Conservation (phyloP, 495 filamentous ascomycete genomes). For the Letharia lupina region DNA sequence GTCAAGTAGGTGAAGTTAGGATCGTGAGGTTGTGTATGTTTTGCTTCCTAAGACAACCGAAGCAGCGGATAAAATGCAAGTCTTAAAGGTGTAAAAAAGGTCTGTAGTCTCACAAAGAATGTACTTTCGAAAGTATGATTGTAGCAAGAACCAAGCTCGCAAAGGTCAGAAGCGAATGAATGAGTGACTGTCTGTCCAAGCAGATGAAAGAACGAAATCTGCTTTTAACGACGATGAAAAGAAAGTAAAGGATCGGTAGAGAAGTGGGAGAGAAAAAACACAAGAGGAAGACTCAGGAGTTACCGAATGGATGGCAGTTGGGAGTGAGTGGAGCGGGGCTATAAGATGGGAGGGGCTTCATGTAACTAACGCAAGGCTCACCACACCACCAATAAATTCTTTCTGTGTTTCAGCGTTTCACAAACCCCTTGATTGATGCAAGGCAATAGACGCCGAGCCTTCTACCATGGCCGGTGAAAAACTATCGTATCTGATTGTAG, state of each 20-base stretch:
- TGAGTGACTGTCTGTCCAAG: not conserved
- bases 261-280: not conserved
- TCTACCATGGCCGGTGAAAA: not conserved
- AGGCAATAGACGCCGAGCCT: not conserved
- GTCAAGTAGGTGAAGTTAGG: not conserved
- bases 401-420: not conserved
- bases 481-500: not conserved
- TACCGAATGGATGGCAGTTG: not conserved
- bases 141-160: not conserved
- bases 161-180: not conserved
- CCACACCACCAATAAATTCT: not conserved
- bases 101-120: not conserved
- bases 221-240: not conserved
- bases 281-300: not conserved
- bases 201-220: slow-evolving; percentile 5
- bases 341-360: not conserved
- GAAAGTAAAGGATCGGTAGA: not conserved
- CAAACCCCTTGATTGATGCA: no score
- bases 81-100: not conserved
- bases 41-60: not conserved
- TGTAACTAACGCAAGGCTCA: not conserved
- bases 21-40: not conserved
- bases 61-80: not conserved
- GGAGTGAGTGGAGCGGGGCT: not conserved
- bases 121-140: not conserved